Percentiles rank a stretch among this genome's conserved stretches.
Evolutionary conservation across 2,329 filamentous ascomycete species (phyloP).

Genomic region (Stachybotrys elegans): DNA sequence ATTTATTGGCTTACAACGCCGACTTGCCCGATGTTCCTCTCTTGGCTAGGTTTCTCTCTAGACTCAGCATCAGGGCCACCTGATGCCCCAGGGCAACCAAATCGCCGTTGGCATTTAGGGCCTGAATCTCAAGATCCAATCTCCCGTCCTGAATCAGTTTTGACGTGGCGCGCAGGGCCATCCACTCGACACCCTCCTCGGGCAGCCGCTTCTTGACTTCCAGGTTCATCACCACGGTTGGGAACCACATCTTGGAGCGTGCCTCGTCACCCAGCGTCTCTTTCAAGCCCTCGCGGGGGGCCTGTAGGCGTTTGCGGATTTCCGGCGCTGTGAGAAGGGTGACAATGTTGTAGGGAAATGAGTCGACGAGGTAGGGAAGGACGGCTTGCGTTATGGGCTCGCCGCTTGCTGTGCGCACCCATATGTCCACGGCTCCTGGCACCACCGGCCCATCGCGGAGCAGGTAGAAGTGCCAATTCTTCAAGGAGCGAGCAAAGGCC

Average conservation of each 20-base stretch:
- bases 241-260: slow-evolving; percentile 58
- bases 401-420: slow-evolving; percentile 57
- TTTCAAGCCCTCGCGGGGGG: not conserved
- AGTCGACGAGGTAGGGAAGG: slow-evolving; percentile 61
- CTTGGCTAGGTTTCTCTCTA: not conserved
- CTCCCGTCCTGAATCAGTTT: slow-evolving; percentile 67
- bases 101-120: slow-evolving; percentile 23
- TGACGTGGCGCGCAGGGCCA: slow-evolving; percentile 59
- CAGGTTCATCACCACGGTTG: slow-evolving; percentile 68
- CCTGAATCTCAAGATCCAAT: slow-evolving; percentile 67
- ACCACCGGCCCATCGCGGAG: slow-evolving; percentile 11
- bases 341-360: slow-evolving; percentile 38
- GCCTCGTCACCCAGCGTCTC: not conserved
- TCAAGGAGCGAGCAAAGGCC: slow-evolving; percentile 16
- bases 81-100: not conserved
- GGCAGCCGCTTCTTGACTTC: slow-evolving; percentile 73
- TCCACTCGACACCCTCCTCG: slow-evolving; percentile 63
- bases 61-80: not conserved
- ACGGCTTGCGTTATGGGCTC: slow-evolving; percentile 59
- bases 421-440: slow-evolving; percentile 30
- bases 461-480: slow-evolving; percentile 25
- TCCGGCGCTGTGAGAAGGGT: not conserved
- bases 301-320: not conserved
- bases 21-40: not conserved
- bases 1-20: not conserved